Evolutionary conservation across 78 protist species (phyloP).

Genomic region (slime mould (Dictyostelium discoideum)): dicty_2.7 NC_007088.5:2331001-2331500

Average conservation of each 20-base stretch:
- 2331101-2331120: background rate
- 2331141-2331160: background rate
- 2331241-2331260: background rate
- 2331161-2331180: background rate
- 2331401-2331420: background rate
- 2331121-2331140: conserved; percentile 19
- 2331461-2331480: background rate
- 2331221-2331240: background rate
- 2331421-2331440: background rate
- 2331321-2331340: background rate
- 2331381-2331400: no score
- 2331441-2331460: conserved; percentile 1
- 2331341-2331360: conserved; percentile 9
- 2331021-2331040: background rate
- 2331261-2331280: background rate
- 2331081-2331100: background rate
- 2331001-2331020: background rate
- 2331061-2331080: background rate
- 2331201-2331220: background rate
- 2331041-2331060: background rate
- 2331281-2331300: background rate
- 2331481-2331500: background rate
- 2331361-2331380: background rate
- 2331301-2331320: background rate
- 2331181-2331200: background rate